A percentile compares a stretch with the other conserved stretches of the same genome.
Conservation (phyloP, 164 flowering plant species). For the Aristolochia californica region DNA sequence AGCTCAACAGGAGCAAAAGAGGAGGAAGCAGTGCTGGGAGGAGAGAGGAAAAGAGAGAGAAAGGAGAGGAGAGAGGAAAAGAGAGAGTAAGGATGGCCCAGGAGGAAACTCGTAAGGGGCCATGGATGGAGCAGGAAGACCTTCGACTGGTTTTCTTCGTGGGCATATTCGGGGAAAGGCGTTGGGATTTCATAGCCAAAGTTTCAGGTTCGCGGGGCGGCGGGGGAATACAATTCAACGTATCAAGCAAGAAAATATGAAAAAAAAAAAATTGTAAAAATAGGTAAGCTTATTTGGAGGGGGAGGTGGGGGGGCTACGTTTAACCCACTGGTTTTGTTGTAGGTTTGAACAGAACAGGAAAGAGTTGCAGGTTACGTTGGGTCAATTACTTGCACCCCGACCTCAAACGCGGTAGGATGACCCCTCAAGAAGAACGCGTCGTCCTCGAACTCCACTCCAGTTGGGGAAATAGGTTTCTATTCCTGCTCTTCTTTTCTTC, state of each 20-base stretch:
- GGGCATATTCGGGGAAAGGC: slow-evolving; percentile 75
- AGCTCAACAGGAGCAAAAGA: background rate
- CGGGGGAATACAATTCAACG: slow-evolving; percentile 34
- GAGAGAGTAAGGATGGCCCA: slow-evolving; percentile 41
- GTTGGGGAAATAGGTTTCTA: slow-evolving; percentile 92
- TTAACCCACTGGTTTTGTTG: slow-evolving; percentile 45
- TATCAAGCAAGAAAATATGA: background rate
- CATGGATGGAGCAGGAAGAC: slow-evolving; percentile 97
- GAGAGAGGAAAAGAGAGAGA: background rate
- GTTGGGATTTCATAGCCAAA: slow-evolving; percentile 97
- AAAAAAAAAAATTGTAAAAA: background rate
- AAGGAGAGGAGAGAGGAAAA: too few species aligned
- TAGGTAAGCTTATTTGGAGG: slow-evolving; percentile 46
- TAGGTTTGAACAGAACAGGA: slow-evolving; percentile 96
- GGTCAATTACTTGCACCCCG: slow-evolving; percentile 97
- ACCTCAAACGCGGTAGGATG: slow-evolving; percentile 89
- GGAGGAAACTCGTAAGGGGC: slow-evolving; percentile 72
- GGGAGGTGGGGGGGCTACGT: slow-evolving; percentile 22
- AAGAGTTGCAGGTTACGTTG: slow-evolving; percentile 97
- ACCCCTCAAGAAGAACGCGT: slow-evolving; percentile 84
- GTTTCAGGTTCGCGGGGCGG: slow-evolving; percentile 99
- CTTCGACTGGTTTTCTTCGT: slow-evolving; percentile 62
- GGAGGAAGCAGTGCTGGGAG: background rate
- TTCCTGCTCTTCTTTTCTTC: background rate
- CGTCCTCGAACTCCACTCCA: slow-evolving; percentile 79